These are phyloP conservation scores for Exophiala sp. DNA, from an alignment of 2,329 filamentous ascomycete species.

Conservation along the genomic window DNA sequence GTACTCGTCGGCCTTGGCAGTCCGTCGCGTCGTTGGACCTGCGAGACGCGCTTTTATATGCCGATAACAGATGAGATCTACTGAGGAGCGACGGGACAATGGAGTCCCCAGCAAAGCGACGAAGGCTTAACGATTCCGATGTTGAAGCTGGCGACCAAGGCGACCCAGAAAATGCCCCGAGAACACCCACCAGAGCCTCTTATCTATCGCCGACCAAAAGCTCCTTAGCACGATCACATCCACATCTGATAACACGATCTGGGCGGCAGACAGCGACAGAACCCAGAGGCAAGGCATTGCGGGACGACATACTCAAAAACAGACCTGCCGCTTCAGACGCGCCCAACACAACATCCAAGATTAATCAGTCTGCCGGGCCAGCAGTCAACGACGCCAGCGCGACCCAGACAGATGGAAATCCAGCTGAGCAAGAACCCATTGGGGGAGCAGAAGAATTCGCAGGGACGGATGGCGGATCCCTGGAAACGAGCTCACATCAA, in stretches of 20 bases:
- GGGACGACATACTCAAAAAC: constrained; percentile 18
- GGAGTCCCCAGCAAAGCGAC: constrained; percentile 21
- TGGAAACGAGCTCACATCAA: too few species aligned
- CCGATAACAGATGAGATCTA: not conserved
- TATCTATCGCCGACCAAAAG: constrained; percentile 30
- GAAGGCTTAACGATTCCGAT: constrained; percentile 6
- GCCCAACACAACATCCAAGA: not conserved
- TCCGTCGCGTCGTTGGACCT: not conserved
- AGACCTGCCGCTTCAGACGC: not conserved
- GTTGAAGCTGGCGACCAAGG: not conserved
- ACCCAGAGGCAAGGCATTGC: constrained; percentile 14
- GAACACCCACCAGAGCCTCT: constrained; percentile 25
- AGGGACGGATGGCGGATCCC: too few species aligned
- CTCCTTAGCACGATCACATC: constrained; percentile 29
- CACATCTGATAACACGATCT: constrained; percentile 22
- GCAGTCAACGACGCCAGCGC: not conserved
- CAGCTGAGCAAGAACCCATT: not conserved
- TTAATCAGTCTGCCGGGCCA: not conserved
- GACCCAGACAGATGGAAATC: not conserved
- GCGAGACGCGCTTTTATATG: not conserved
- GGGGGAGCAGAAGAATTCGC: too few species aligned
- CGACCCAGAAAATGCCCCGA: constrained; percentile 7
- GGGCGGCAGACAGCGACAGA: constrained; percentile 5
- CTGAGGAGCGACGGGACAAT: not conserved
- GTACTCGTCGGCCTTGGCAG: not conserved